Evolutionary conservation across 1,139 yeast species (phyloP), one percentile per base, ranked within the genome.

Genomic region (Hansenula sp.): DNA sequence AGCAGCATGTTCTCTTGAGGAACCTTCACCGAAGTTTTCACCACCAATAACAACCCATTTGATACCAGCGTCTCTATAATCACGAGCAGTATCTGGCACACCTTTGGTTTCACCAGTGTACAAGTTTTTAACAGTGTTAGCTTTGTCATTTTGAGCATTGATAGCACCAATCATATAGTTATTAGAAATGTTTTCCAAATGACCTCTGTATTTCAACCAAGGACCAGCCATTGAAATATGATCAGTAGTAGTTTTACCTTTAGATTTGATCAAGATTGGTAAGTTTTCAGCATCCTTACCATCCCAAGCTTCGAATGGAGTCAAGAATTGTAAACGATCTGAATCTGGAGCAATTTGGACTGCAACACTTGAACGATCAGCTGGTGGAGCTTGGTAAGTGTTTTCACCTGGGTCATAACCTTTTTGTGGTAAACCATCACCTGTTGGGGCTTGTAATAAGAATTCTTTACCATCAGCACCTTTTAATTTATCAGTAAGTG

Each of bases 161-260:
- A 82, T 90, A 60, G 98, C 99, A 77, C 99, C 99, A 79, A 93
- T 93, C 97, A 93, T 90, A 77, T 91, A 90, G 81, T 93, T 93
- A 81, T 91, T 89, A 63, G 98, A 90, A 68, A 93, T 93, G 84
- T 93, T 93, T 77, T 90, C 94, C 76, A 93, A 81, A 78, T 93
- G 99, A 77, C 99, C 99, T 81, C 98, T 89, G 95, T 93, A 93
- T 79, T 93, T 93, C 81, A 93, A 88, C 99, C 99, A 93, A 68
- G 98, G 98, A 76, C 99, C 99, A 68, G 99, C 99, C 94, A 88
- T 90, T 65, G 98, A 91, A 66, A 93, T 93, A 77, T 93, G 98
- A 76, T 93, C 99, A 61, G 99, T 93, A 66, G 99, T 93, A 71
- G 97, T 90, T 82, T 93, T 93, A 76, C 98, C 98, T 58, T 84